phyloP scores from a whole-genome alignment of 1,284 basidiomycete genomes.

The Pseudozyma thailandica region DNA sequence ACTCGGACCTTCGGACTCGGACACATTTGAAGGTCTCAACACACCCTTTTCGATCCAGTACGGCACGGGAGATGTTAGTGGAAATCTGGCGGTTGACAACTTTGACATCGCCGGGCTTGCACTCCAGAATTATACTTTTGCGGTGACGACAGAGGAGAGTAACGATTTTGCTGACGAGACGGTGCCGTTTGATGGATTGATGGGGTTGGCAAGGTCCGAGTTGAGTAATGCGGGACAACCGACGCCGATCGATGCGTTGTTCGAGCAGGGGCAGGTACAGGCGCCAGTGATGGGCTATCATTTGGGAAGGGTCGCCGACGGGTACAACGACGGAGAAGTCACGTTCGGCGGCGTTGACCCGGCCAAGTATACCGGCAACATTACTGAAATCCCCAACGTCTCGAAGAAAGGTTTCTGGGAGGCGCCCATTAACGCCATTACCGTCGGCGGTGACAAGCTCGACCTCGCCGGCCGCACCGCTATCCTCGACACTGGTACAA shows the following conservation, averaged over 20 bases:
- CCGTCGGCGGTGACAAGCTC: constrained; percentile 73
- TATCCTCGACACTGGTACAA: constrained; percentile 68
- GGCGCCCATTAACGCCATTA: constrained; percentile 74
- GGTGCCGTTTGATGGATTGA: constrained; percentile 79
- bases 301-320: constrained; percentile 76
- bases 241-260: constrained; percentile 82
- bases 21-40: constrained; percentile 73
- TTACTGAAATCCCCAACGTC: constrained; percentile 66
- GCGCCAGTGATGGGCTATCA: constrained; percentile 83
- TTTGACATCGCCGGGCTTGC: constrained; percentile 76
- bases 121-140: constrained; percentile 77
- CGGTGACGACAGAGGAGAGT: constrained; percentile 76
- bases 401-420: constrained; percentile 78
- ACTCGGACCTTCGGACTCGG: constrained; percentile 77
- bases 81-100: constrained; percentile 77
- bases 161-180: constrained; percentile 72
- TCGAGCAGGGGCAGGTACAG: constrained; percentile 74
- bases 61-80: constrained; percentile 77
- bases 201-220: constrained; percentile 74
- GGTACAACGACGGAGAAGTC: constrained; percentile 79
- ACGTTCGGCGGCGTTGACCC: constrained; percentile 83
- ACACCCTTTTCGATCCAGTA: constrained; percentile 80
- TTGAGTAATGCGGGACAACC: constrained; percentile 75
- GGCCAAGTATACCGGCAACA: constrained; percentile 70
- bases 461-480: constrained; percentile 71